Evolutionary conservation across 306 rosid genomes (phyloP).

Genomic region (Medicago ruthenica): DNA sequence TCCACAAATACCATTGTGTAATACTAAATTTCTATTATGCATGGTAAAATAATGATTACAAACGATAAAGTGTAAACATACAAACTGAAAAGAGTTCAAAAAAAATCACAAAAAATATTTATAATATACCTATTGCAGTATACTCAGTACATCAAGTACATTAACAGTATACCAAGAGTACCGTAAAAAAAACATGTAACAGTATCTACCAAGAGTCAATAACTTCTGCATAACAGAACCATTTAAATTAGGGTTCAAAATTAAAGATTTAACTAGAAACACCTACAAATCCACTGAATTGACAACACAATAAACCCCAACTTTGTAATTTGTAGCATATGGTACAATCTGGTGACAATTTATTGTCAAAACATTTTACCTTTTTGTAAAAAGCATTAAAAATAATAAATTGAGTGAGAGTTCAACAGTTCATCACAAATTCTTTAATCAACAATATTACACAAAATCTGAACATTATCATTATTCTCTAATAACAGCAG

Average conservation of each 20-base stretch:
- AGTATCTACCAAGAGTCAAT: background rate
- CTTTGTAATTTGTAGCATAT: constrained; percentile 5
- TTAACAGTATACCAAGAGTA: background rate
- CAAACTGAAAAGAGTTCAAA: constrained; percentile 7
- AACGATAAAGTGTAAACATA: constrained; percentile 9
- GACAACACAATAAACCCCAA: constrained; percentile 37
- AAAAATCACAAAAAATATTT: background rate
- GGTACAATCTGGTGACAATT: constrained; percentile 32
- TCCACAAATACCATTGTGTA: constrained; percentile 6
- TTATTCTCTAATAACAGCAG: constrained; percentile 13
- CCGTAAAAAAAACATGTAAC: background rate
- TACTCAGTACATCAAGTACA: constrained; percentile 11
- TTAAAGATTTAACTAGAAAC: constrained; percentile 21
- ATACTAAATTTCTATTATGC: constrained; percentile 7
- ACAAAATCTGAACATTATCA: too few species aligned
- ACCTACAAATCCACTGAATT: constrained; percentile 37
- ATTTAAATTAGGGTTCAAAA: constrained; percentile 39
- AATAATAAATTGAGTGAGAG: too few species aligned
- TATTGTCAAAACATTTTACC: background rate
- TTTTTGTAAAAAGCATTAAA: too few species aligned
- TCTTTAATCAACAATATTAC: too few species aligned
- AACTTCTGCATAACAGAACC: constrained; percentile 19
- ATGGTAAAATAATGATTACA: constrained; percentile 9
- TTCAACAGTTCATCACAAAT: too few species aligned
- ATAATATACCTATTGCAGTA: too few species aligned